These are phyloP conservation scores for Hemileccinum rubropunctum DNA, from an alignment of 768 basidiomycete genomes.

Conservation along the genomic window DNA sequence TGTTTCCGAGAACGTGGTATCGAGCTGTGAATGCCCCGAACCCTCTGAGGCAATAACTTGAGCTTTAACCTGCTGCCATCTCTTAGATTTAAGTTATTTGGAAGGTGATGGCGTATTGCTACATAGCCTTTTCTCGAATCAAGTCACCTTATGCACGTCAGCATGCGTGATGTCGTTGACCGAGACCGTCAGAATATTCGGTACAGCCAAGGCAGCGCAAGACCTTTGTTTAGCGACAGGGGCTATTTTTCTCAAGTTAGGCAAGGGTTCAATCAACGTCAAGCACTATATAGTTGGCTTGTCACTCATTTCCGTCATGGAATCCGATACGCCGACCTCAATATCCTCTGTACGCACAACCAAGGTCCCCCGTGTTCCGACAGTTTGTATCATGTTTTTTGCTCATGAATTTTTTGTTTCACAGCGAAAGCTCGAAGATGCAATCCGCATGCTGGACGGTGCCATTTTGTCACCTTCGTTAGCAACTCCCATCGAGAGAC, in stretches of 20 bases:
- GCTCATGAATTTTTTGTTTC: neutral
- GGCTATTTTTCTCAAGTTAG: neutral
- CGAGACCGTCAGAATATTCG: too few species aligned
- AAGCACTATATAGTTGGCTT: too few species aligned
- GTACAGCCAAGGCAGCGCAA: too few species aligned
- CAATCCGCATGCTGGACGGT: conserved; percentile 66
- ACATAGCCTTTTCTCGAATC: too few species aligned
- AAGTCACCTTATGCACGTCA: too few species aligned
- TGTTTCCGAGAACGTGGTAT: neutral
- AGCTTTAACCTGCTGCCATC: too few species aligned
- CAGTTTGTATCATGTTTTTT: neutral
- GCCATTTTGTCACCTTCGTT: conserved; percentile 46
- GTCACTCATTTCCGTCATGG: conserved; percentile 6
- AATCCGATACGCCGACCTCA: conserved; percentile 11
- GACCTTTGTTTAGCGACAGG: neutral
- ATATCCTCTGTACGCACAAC: conserved; percentile 34
- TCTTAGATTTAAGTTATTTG: too few species aligned
- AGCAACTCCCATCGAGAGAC: conserved; percentile 26
- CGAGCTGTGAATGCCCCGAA: too few species aligned
- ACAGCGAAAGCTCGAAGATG: conserved; percentile 82
- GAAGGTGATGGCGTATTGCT: too few species aligned
- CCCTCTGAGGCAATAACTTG: too few species aligned
- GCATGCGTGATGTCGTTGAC: too few species aligned
- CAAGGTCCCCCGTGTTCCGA: conserved; percentile 35
- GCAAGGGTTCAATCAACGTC: too few species aligned